Base-by-base conservation (phyloP, 345 rosid genomes). In the Hibiscus mutabilis region DNA sequence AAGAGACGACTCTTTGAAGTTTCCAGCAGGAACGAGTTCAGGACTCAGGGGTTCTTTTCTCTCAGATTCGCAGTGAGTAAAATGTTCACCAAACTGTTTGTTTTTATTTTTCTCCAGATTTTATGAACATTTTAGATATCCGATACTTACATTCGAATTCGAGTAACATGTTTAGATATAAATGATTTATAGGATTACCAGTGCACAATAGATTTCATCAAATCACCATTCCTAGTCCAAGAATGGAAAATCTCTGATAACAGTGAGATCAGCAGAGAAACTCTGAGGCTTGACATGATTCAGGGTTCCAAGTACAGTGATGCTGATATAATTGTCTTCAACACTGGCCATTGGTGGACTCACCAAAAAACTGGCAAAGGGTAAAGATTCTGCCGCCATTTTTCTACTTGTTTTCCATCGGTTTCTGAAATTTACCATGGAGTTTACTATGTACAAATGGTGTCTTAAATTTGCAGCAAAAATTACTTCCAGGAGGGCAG, bases 401-500 rank as follows among this genome's bases (percentile, higher is more conserved):
- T 55, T 21, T 12, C 5, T 24, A 14, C 37, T 12, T 22, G 21
- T 52, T 16, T n/a, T 18, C 13, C n/a, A 68, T 35, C 11, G 31
- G 42, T 68, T 55, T 53, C 13, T 24, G 15, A 24, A 29, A 14
- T 68, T 51, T 40, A 27, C 33, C 71, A 25, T 7, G 5, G 13
- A 22, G 15, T 58, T 25, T 58, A 40, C 46, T 25, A 71, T 10
- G 9, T 3, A 7, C 42, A 6, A 60, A 7, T 37, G 25, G 22
- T 33, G 35, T 58, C 73, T 58, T 72, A 19, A 29, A 49, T 15
- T 73, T 70, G 49, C 80, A 91, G 90, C 71, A 83, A 75, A 66
- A 74, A 81, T 76, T 87, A 89, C 79, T 87, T 80, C 85, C 97
- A 86, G 66, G 91, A 91, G 72, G 91, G 92, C 52, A 79, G 75